phyloP scores from a whole-genome alignment of 345 rosid species.

The Trapa bicornis region DNA sequence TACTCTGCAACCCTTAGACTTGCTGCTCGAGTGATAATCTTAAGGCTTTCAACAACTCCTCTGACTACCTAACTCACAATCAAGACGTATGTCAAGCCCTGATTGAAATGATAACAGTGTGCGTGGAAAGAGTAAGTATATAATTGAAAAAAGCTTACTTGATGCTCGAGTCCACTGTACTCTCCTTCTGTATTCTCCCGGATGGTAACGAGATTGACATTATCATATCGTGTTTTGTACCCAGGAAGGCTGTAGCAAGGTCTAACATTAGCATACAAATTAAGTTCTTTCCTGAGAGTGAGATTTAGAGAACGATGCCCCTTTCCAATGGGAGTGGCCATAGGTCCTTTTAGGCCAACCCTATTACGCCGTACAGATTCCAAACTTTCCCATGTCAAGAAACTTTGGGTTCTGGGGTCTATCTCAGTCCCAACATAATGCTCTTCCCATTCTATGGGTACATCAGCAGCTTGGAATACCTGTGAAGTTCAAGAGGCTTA shows the following conservation, averaged over 20 bases:
- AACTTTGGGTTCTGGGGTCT: constrained; percentile 97
- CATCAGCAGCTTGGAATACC: constrained; percentile 54
- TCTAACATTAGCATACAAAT: constrained; percentile 92
- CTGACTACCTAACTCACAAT: constrained; percentile 65
- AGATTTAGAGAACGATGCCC: constrained; percentile 96
- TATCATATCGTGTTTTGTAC: constrained; percentile 85
- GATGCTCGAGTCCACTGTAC: constrained; percentile 99
- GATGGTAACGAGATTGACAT: constrained; percentile 86
- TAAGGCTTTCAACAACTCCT: constrained; percentile 98
- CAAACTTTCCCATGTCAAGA: constrained; percentile 94
- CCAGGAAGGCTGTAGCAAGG: constrained; percentile 99
- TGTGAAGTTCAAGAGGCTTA: background rate
- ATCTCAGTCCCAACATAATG: constrained; percentile 71
- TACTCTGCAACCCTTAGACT: constrained; percentile 99
- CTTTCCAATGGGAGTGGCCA: constrained; percentile 99
- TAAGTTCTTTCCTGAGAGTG: constrained; percentile 92
- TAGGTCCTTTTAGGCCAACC: constrained; percentile 98
- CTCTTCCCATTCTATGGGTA: constrained; percentile 91
- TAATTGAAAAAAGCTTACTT: constrained; percentile 36
- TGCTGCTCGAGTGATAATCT: constrained; percentile 93
- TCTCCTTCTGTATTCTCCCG: constrained; percentile 99
- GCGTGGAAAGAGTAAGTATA: background rate
- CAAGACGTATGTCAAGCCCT: background rate
- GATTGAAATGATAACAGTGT: background rate
- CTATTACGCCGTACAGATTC: constrained; percentile 78